Base-by-base conservation (phyloP, 345 rosid species). In the Eutrema heterophyllum region DNA sequence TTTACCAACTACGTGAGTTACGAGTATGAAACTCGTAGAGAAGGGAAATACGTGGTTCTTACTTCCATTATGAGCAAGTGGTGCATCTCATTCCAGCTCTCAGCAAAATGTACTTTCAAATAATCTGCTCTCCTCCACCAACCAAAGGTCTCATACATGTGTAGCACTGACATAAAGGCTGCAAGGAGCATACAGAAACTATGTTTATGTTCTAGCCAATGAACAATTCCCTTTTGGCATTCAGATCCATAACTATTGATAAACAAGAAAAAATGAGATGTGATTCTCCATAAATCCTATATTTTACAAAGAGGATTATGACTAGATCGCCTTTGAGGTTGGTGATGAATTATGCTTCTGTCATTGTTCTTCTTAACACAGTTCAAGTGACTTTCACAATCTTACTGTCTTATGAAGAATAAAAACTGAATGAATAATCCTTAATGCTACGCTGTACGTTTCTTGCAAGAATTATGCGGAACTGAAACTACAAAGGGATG, bases 71-170 rank as follows among this genome's bases (percentile, higher is more conserved):
- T 88, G 61, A 95, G 97, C 83, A 95, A 84, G 84, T 95, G 99
- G 60, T 95, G 99, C 99, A 95, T 95, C 82, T 95, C 97, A 79
- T 95, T 95, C 99, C 99, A 95, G 81, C 96, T 95, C 87, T 95
- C 97, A 56, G 99, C 99, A 86, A 95, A 95, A 74, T 95, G 99
- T 32, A 95, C 97, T 85, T 90, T 95, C 36, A 95, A 38, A 75
- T 95, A 95, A 79, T 92, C 97, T 21, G 99, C 96, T 80, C 88
- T 86, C 77, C 99, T 92, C 99, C 99, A 95, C 99, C 99, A 95
- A 67, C 99, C 99, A 82, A 92, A 92, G 77, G 92, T 95, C 93
- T 95, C 99, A 77, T 95, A 95, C 99, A 92, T 69, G 65, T 95
- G 99, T 67, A 95, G 83, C 72, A 95, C 93, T 30, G 99, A 92